Evolutionary conservation across 768 basidiomycete genomes (phyloP).

Genomic region (Mycena albidolilacea): DNA sequence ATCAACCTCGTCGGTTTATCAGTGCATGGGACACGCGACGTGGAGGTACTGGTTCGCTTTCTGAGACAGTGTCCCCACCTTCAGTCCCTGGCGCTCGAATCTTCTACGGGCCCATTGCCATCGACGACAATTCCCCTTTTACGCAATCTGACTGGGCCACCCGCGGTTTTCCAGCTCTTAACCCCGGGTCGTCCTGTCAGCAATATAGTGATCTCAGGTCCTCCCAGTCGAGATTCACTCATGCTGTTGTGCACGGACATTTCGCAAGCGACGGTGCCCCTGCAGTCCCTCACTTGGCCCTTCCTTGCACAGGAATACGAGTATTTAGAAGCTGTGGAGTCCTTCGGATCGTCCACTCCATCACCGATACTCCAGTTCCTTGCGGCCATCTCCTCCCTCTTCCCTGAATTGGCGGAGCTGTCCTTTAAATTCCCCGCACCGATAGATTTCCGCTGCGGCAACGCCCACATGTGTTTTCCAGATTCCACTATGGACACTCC

Average conservation of each 20-base stretch:
- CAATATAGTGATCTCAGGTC: background rate
- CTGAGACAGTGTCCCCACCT: no score
- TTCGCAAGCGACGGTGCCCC: background rate
- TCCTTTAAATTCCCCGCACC: background rate
- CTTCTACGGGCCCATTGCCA: background rate
- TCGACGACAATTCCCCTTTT: background rate
- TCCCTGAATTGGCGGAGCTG: background rate
- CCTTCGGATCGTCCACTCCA: no score
- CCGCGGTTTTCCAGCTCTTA: background rate
- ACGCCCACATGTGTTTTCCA: no score
- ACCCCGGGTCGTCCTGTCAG: background rate
- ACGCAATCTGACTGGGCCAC: background rate
- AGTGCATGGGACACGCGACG: no score
- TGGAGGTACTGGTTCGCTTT: no score
- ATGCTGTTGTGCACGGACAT: background rate
- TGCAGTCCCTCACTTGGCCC: background rate
- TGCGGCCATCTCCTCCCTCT: background rate
- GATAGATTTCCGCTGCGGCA: no score
- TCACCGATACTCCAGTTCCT: background rate
- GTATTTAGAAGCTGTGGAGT: no score
- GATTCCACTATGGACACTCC: no score
- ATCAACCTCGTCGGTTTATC: no score
- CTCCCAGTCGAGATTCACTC: background rate
- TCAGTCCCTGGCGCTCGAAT: background rate
- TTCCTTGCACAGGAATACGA: background rate